Evolutionary conservation across 768 basidiomycete genomes (phyloP), one percentile per base, ranked within the genome.

Genomic region (Imleria badia): DNA sequence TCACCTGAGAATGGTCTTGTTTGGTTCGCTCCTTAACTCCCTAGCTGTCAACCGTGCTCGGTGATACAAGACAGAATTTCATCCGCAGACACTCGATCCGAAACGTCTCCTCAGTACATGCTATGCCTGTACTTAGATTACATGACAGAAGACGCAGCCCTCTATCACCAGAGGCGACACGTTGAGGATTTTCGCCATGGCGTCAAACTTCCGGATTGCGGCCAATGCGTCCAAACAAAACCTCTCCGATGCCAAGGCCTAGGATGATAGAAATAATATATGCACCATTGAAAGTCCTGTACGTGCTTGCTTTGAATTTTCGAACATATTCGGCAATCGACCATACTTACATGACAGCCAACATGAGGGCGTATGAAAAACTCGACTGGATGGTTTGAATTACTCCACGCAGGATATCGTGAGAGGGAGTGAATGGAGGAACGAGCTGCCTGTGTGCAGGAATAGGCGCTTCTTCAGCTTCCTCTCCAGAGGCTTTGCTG

Each of bases 271-370:
- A 77, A 33, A 94, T 80, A 52, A 94, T 77, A 64, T 82, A 95
- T 26, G 82, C 86, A 6, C 80, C 86, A 60, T 93, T 85, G 72
- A 89, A 94, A 7, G 89, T 89, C 94, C 92, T 95, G 64, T 51
- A 58, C 42, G 57, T 11, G 35, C 36, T 48, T 22, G 44, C 22
- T 65, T 59, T 39, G 31, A 63, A 38, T 34, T 4, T 51, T 26
- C 5, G 23, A 31, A 44, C 26, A 11, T 43, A 13, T 47, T 36
- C 30, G 56, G 38, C 19, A 17, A 17, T 13, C 11, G 44, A 42
- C 20, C 20, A 9, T 34, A 41, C 85, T 71, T 70, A 91, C 90
- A 93, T 92, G 62, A 90, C 78, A 10, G 81, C 83, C 66, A 93
- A 69, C 93, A 96, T 95, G 52, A 95, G 78, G 6, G 76, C 60